phyloP scores from a whole-genome alignment of 1,284 basidiomycete species.

The Porodaedalea pini region DNA sequence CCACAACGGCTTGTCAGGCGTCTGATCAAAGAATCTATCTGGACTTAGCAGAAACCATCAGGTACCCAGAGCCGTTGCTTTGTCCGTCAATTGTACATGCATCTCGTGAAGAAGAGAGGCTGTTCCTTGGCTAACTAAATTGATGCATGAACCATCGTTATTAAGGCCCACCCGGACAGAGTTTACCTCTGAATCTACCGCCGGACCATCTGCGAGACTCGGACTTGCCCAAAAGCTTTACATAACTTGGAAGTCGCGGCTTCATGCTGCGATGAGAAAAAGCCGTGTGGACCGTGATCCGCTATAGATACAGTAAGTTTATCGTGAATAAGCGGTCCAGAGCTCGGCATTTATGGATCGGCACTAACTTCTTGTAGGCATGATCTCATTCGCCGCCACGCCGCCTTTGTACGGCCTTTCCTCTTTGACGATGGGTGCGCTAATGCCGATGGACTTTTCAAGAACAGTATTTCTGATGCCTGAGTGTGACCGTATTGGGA shows the following conservation, averaged over 20 bases:
- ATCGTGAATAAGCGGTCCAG: background rate
- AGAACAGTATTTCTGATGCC: background rate
- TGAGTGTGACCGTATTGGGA: background rate
- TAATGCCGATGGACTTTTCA: background rate
- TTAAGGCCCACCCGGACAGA: constrained; percentile 1
- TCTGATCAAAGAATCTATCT: background rate
- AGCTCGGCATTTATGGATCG: background rate
- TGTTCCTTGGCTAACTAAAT: too few relatives aligned
- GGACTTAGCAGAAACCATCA: background rate
- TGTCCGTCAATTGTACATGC: background rate
- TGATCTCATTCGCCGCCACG: background rate
- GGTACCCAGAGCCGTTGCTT: background rate
- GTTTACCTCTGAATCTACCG: background rate
- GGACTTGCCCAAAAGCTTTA: too few relatives aligned
- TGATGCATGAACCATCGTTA: background rate
- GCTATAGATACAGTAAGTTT: background rate
- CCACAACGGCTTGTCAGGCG: background rate
- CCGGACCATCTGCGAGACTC: background rate
- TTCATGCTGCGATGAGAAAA: too few relatives aligned
- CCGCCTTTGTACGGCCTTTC: background rate
- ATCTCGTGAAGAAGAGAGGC: background rate
- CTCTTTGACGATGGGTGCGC: background rate
- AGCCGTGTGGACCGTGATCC: background rate
- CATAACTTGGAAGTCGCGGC: too few relatives aligned
- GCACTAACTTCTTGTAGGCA: background rate